Evolutionary conservation across 257 asterid species (phyloP), one percentile per base, ranked within the genome.

Genomic region (Solanum piurae): DNA sequence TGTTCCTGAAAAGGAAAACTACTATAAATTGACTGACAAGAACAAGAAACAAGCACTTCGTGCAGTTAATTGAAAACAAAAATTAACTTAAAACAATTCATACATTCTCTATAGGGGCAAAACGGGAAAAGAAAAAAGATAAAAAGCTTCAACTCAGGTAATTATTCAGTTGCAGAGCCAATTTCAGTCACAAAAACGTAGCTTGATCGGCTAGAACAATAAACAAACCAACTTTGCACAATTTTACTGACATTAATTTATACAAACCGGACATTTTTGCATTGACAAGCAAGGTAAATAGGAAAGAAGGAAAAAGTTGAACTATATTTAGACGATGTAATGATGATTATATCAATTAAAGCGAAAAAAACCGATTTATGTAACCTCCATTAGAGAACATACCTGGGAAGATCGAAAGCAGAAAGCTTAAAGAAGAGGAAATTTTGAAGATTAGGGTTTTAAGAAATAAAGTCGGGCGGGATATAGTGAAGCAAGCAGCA

Each of bases 1-100:
- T 86, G 83, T 95, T 88, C 92, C 84, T 79, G 68, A 42, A 73
- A 49, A 23, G 27, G 9, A 34, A n/a, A 34, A 76, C 74, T 33
- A 34, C 58, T 20, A 11, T 20, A 7, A 55, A 55, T 55, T 55
- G 64, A 20, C 64, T 21, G 58, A 55, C 64, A 80, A 29, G 20
- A 82, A 46, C 40, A 44, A 76, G 13, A 79, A 76, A 44, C 25
- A 80, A 46, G 42, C 29, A 46, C 66, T n/a, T 44, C 66, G 20
- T 44, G 64, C 64, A 79, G 11, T 9, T 44, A 14, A 44, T 4
- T 46, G 66, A 46, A 80, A 80, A 5, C 31, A 38, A 27, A 14
- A 20, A 29, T 6, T 20, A 9, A 27, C 34, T 77, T 42, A 7
- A 9, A 8, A 18, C 68, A 80, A 31, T 29, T 29, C 68, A 29